Base-by-base conservation (phyloP, 108 stramenopile species). In the Parmales sp. region DNA sequence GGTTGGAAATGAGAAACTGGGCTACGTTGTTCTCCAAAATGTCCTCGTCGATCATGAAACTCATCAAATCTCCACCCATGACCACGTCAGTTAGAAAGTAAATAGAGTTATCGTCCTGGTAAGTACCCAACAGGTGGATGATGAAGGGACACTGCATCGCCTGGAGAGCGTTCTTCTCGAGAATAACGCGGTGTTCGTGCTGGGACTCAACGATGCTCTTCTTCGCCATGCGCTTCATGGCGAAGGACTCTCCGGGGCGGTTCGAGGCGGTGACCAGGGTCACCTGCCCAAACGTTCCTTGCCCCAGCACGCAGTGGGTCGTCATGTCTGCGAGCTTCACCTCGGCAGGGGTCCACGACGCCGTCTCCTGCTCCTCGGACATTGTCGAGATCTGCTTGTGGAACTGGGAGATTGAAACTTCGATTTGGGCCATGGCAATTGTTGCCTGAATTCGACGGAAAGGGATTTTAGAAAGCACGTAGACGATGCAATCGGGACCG, bases 1-100 rank as follows among this genome's bases (percentile, higher is more conserved):
- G 80, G 60, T 86, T 85, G 39, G 82, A 83, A 54, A 67, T 74
- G 67, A 85, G 86, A 51, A 78, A 80, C 18, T 74, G 63, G 38
- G 72, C 73, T 65, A 76, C 69, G 31, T 41, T 54, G 54, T 78
- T 70, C 29, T 44, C 63, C 11, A 81, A 51, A 25, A 78, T 45
- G 69, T 81, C 74, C 43, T 39, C 44, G 8, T 81, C 66, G n/a
- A 81, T 78, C 80, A 81, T 81, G 69, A 75, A 72, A 18, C 70
- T 51, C 77, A 78, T 78, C 34, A 81, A 38, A 50, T 71, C 74
- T 0, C 80, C 80, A 11, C 77, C 77, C 41, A 72, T 70, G 18
- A 75, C 68, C 49, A 81, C 72, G 23, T 81, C 80, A 13, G 72
- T 77, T 38, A 81, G 73, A 38, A 81, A 75, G 51, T 77, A 81